phyloP scores from a whole-genome alignment of 2,329 filamentous ascomycete species.

The Chaetomium strumarium region DNA sequence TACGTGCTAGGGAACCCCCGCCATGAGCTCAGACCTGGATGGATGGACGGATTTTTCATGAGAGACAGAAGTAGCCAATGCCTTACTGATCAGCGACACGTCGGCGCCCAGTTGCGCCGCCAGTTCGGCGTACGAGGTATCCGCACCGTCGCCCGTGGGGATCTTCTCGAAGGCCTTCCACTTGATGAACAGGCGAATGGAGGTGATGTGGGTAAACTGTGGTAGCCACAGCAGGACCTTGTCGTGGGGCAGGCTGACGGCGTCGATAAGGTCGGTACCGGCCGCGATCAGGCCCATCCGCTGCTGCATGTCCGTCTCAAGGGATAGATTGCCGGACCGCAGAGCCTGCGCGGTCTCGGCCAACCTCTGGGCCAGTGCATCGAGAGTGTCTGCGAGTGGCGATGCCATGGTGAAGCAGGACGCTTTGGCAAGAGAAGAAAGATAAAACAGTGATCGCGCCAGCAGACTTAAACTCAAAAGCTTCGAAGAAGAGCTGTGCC shows the following conservation, averaged over 20 bases:
- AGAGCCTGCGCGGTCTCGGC: not conserved
- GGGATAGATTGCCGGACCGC: not conserved
- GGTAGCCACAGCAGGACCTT: conserved; percentile 10
- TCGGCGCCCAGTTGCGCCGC: conserved; percentile 28
- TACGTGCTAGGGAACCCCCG: conserved; percentile 17
- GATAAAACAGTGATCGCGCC: too few species aligned
- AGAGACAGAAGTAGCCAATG: not conserved
- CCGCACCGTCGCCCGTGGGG: conserved; percentile 20
- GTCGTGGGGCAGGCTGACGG: conserved; percentile 16
- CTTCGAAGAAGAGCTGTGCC: too few species aligned
- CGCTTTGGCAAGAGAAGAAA: not conserved
- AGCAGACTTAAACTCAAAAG: too few species aligned
- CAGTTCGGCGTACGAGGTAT: conserved; percentile 27
- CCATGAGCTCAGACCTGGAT: not conserved
- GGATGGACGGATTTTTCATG: too few species aligned
- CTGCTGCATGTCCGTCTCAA: not conserved
- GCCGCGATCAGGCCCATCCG: conserved; percentile 6
- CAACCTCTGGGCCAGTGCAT: conserved; percentile 1
- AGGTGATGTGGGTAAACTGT: conserved; percentile 16
- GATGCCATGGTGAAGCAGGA: not conserved
- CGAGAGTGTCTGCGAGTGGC: conserved; percentile 1
- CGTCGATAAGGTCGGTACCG: conserved; percentile 7
- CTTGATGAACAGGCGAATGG: conserved; percentile 27
- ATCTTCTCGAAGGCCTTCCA: conserved; percentile 32
- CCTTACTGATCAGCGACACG: conserved; percentile 25